A percentile compares a stretch with the other conserved stretches of the same genome.
Evolutionary conservation across 805 yeast species (phyloP).

Genomic region (Candida caryicola): DNA sequence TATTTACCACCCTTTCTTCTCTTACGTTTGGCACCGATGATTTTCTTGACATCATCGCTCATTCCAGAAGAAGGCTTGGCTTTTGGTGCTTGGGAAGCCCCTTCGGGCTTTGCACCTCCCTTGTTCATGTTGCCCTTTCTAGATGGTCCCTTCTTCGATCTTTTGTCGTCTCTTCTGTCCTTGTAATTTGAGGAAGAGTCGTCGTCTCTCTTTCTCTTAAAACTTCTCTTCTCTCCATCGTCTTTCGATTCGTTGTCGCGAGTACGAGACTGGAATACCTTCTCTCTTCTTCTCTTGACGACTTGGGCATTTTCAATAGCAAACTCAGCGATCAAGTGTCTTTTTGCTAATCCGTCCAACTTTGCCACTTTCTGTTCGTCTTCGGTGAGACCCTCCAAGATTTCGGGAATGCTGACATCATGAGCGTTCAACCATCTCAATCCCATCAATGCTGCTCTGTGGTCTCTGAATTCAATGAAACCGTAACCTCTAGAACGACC

Average conservation of each 20-base stretch:
- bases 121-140: conserved; percentile 47
- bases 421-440: conserved; percentile 96
- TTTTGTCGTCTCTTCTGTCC: conserved; percentile 18
- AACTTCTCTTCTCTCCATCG: conserved; percentile 6
- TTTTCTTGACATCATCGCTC: conserved; percentile 54
- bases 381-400: conserved; percentile 64
- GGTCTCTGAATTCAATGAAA: conserved; percentile 89
- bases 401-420: conserved; percentile 69
- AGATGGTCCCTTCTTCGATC: conserved; percentile 26
- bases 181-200: conserved; percentile 16
- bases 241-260: conserved; percentile 15
- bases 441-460: conserved; percentile 90
- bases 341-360: conserved; percentile 53
- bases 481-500: conserved; percentile 98
- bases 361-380: conserved; percentile 60
- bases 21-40: conserved; percentile 69
- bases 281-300: conserved; percentile 83
- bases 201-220: conserved; percentile 27
- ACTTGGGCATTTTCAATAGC: conserved; percentile 95
- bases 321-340: conserved; percentile 89
- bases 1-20: conserved; percentile 50
- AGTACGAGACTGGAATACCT: conserved; percentile 40
- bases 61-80: conserved; percentile 31
- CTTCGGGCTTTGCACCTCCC: conserved; percentile 23
- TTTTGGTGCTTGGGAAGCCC: conserved; percentile 10